These are phyloP conservation scores for Acarospora socialis DNA, from an alignment of 2,329 filamentous ascomycete genomes.

Conservation along the genomic window DNA sequence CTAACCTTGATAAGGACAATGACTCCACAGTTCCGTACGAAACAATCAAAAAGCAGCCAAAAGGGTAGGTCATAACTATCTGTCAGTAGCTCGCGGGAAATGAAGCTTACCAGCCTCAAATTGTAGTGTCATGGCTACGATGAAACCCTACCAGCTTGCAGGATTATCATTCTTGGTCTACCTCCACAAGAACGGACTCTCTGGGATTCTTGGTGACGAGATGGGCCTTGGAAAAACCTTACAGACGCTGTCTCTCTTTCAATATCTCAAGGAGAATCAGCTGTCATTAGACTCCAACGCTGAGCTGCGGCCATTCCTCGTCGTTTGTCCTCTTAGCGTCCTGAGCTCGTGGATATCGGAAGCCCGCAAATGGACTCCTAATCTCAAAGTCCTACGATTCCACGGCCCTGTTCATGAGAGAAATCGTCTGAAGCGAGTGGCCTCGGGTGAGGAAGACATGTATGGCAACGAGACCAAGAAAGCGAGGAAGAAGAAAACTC, in stretches of 20 bases:
- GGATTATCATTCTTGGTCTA: slow-evolving; percentile 37
- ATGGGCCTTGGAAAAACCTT: slow-evolving; percentile 39
- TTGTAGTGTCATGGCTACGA: slow-evolving; percentile 32
- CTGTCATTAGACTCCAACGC: slow-evolving; percentile 6
- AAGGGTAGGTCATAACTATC: slow-evolving; percentile 20
- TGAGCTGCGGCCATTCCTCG: slow-evolving; percentile 18
- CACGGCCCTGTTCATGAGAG: slow-evolving; percentile 33
- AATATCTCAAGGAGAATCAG: slow-evolving; percentile 30
- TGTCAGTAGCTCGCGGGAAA: slow-evolving; percentile 1
- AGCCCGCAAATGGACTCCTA: slow-evolving; percentile 33
- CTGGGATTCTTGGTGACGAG: slow-evolving; percentile 34
- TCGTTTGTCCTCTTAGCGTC: slow-evolving; percentile 38
- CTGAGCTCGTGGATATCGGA: slow-evolving; percentile 36
- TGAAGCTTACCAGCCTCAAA: no score
- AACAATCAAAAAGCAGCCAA: slow-evolving; percentile 29
- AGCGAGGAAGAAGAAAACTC: slow-evolving; percentile 10
- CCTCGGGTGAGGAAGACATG: slow-evolving; percentile 30
- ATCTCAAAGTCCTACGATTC: slow-evolving; percentile 32
- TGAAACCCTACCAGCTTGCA: slow-evolving; percentile 38
- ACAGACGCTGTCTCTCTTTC: slow-evolving; percentile 36
- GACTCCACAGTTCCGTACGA: slow-evolving; percentile 24
- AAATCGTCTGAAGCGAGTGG: slow-evolving; percentile 17
- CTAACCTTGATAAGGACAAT: background rate
- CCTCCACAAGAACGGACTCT: slow-evolving; percentile 20
- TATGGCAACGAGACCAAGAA: slow-evolving; percentile 29